Base-by-base conservation (phyloP, 2,329 filamentous ascomycete species). In the Ramularia endophylla region DNA sequence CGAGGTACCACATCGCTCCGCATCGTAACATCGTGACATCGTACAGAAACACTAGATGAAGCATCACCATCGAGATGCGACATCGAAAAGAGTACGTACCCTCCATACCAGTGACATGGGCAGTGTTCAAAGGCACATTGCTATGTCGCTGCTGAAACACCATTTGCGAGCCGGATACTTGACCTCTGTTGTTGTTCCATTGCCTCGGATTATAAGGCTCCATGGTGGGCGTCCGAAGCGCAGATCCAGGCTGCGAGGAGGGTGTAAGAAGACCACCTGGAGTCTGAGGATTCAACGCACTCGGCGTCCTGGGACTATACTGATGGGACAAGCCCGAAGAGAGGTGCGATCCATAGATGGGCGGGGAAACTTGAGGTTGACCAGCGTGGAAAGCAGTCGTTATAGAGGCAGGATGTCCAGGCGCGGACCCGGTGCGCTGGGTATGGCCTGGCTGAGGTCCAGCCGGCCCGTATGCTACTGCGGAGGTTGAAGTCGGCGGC, bases 181-280 rank as follows among this genome's bases (percentile, higher is more conserved):
- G 59, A 12, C 57, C 63, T 40, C 55, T 56, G 44, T 65, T 62
- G 22, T 25, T 25, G 51, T 59, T 63, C 70, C 70, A 73, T 64
- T 72, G 68, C 52, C 67, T 66, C 27, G 70, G 70, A 52, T 72
- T 72, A 60, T 73, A 73, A 1, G 68, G 64, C 36, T 59, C 55
- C 56, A 62, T 59, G 52, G 44, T 41, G 6, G 54, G 48, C 17
- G 53, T 47, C 20, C 44, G 38, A 17, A 48, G 48, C 59, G 53
- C 62, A 59, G 45, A 39, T 37, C 38, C 38, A n/a, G 40, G 13
- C 37, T 43, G 36, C 16, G 50, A 32, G 33, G 41, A 36, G 20
- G 46, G 39, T 43, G 22, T 18, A 35, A 36, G 37, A 27, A 50
- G 38, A 16, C 45, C 43, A 28, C 34, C 38, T 35, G 45, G 28